Conservation (phyloP, 2,329 filamentous ascomycete genomes). For the Talaromyces amestolkiae region DNA sequence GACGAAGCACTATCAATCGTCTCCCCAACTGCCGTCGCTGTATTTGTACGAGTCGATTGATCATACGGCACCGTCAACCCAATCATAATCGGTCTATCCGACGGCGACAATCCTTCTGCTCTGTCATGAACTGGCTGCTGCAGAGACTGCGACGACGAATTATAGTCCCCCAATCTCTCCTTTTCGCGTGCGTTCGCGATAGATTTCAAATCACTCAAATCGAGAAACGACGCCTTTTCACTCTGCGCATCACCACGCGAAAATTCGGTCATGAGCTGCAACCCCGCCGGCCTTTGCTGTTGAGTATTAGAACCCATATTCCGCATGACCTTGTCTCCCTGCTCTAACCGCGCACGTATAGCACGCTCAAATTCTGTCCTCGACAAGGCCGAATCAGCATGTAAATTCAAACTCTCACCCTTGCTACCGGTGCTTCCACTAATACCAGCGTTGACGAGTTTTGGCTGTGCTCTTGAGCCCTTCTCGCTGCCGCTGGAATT, state of each 20-base stretch:
- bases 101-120: slow-evolving; percentile 43
- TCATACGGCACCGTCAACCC: slow-evolving; percentile 43
- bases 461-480: not conserved
- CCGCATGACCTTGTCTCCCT: not conserved
- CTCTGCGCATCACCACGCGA: slow-evolving; percentile 22
- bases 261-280: slow-evolving; percentile 47
- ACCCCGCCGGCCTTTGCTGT: slow-evolving; percentile 36
- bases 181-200: slow-evolving; percentile 35
- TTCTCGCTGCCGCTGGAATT: slow-evolving; percentile 21
- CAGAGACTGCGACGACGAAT: not conserved
- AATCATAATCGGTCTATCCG: slow-evolving; percentile 47
- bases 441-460: slow-evolving; percentile 10
- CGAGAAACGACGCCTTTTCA: slow-evolving; percentile 30
- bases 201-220: slow-evolving; percentile 38
- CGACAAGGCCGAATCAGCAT: slow-evolving; percentile 7
- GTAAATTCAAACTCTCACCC: not conserved
- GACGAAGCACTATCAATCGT: slow-evolving; percentile 18
- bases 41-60: slow-evolving; percentile 22
- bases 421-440: not conserved
- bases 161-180: slow-evolving; percentile 27
- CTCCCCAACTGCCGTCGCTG: slow-evolving; percentile 10
- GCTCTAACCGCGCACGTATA: slow-evolving; percentile 5
- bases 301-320: slow-evolving; percentile 15
- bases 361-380: slow-evolving; percentile 19
- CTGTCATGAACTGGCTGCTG: slow-evolving; percentile 24